Evolutionary conservation across 441 rosid species (phyloP).

Genomic region (Kokia cookei): DNA sequence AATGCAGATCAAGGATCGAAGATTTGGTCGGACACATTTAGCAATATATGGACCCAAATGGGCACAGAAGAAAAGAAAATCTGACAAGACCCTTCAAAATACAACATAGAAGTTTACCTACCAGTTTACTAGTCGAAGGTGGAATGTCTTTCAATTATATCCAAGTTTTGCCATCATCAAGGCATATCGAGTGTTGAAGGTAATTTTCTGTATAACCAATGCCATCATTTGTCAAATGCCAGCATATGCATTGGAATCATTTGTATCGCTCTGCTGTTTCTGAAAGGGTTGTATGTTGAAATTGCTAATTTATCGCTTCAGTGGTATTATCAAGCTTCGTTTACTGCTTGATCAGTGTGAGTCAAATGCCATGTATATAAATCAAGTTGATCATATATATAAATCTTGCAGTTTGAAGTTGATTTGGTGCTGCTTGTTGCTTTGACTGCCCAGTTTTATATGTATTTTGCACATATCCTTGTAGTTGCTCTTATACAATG

Average conservation of each 20-base stretch:
- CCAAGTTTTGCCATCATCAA: background rate
- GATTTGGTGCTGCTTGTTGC: background rate
- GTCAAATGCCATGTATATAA: background rate
- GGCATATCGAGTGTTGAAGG: background rate
- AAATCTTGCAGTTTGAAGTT: background rate
- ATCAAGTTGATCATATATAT: background rate
- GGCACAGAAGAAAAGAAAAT: slow-evolving; percentile 75
- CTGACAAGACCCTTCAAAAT: slow-evolving; percentile 16
- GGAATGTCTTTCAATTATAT: background rate
- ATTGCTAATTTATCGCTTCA: slow-evolving; percentile 15
- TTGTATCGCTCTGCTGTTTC: background rate
- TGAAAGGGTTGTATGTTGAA: background rate
- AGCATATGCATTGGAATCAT: background rate
- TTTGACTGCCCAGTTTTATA: background rate
- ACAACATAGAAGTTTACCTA: slow-evolving; percentile 6
- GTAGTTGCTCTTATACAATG: background rate
- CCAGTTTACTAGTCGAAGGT: slow-evolving; percentile 11
- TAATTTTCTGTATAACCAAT: background rate
- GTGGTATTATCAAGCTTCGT: background rate
- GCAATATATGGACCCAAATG: slow-evolving; percentile 88
- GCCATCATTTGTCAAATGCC: background rate
- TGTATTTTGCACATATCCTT: background rate
- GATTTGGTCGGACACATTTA: slow-evolving; percentile 86
- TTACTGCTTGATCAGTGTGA: slow-evolving; percentile 12
- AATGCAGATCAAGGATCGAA: slow-evolving; percentile 71